These are phyloP conservation scores for Amanita exitialis DNA, from an alignment of 768 basidiomycete genomes.

Conservation along the genomic window DNA sequence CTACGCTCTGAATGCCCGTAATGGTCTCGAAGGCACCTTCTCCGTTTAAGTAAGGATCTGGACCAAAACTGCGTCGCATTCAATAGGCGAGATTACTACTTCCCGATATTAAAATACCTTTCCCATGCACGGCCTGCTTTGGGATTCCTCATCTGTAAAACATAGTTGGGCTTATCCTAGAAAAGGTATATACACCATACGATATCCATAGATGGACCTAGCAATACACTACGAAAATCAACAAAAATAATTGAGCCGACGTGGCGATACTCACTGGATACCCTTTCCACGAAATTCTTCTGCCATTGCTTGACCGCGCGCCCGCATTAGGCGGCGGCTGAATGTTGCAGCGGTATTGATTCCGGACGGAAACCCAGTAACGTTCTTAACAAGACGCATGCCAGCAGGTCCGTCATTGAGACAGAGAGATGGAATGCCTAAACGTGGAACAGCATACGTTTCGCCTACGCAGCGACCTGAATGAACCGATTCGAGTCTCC, in stretches of 20 bases:
- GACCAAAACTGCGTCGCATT: constrained; percentile 22
- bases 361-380: constrained; percentile 37
- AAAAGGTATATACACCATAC: constrained; percentile 14
- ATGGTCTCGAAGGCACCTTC: constrained; percentile 41
- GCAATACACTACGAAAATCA: constrained; percentile 17
- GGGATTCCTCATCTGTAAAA: constrained; percentile 26
- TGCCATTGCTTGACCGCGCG: constrained; percentile 45
- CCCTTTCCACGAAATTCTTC: constrained; percentile 52
- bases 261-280: constrained; percentile 19
- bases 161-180: neutral
- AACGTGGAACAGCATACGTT: constrained; percentile 18
- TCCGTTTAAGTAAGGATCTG: constrained; percentile 46
- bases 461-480: constrained; percentile 26
- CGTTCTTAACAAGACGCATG: constrained; percentile 19
- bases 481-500: too few relatives aligned
- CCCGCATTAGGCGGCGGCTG: constrained; percentile 43
- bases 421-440: constrained; percentile 24
- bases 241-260: neutral
- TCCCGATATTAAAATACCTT: constrained; percentile 12
- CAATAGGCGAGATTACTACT: neutral
- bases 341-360: constrained; percentile 32
- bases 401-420: constrained; percentile 30
- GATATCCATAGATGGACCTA: constrained; percentile 38
- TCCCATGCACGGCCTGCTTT: constrained; percentile 30
- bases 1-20: constrained; percentile 36